Conservation (phyloP, 1,284 basidiomycete genomes). For the Rhodofomes roseus region DNA sequence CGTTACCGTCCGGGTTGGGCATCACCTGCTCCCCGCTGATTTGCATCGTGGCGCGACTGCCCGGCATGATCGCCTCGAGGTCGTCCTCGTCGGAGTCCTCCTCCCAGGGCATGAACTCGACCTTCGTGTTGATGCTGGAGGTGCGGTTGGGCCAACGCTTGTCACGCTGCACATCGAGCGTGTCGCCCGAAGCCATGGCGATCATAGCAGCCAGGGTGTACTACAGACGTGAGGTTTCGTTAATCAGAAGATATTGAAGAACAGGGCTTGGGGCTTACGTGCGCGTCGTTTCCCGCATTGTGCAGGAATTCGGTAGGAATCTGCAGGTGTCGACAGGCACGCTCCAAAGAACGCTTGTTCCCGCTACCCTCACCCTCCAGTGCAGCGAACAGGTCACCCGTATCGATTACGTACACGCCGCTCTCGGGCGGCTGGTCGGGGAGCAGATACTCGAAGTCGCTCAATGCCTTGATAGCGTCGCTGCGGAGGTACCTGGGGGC, state of each 20-base stretch:
- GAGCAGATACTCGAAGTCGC: slow-evolving; percentile 49
- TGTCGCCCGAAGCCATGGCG: slow-evolving; percentile 66
- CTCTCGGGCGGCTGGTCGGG: slow-evolving; percentile 48
- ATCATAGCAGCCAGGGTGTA: slow-evolving; percentile 63
- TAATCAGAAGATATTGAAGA: not conserved
- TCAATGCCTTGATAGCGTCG: slow-evolving; percentile 45
- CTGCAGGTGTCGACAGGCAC: slow-evolving; percentile 57
- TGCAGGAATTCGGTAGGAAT: slow-evolving; percentile 58
- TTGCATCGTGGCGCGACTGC: slow-evolving; percentile 3
- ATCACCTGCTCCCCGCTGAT: slow-evolving; percentile 1
- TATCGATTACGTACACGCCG: slow-evolving; percentile 69
- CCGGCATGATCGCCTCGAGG: slow-evolving; percentile 28
- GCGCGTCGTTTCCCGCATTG: slow-evolving; percentile 85
- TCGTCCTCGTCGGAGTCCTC: slow-evolving; percentile 53
- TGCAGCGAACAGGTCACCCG: slow-evolving; percentile 66
- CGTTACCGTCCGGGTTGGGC: not conserved
- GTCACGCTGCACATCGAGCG: slow-evolving; percentile 68
- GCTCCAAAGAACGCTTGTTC: slow-evolving; percentile 52
- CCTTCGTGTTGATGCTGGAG: slow-evolving; percentile 41
- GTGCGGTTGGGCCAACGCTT: slow-evolving; percentile 70
- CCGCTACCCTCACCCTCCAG: slow-evolving; percentile 55
- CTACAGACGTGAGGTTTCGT: slow-evolving; percentile 29
- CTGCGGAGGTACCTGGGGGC: slow-evolving; percentile 49
- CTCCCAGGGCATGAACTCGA: slow-evolving; percentile 54
- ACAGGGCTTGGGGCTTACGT: slow-evolving; percentile 41